Evolutionary conservation across 345 rosid species (phyloP).

Genomic region (Gynandropsis gynandra): DNA sequence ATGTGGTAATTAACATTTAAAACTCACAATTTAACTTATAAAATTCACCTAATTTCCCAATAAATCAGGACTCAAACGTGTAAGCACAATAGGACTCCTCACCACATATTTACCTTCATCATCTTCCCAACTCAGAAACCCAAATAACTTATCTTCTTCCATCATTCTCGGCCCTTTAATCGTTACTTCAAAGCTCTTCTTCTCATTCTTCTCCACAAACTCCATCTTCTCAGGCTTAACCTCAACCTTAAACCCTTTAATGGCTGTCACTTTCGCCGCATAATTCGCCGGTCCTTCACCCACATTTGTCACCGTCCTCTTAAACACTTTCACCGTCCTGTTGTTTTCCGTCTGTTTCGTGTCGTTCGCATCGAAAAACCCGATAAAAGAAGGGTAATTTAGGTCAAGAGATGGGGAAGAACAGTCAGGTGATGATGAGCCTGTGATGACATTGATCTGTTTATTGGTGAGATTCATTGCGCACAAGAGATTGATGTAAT

Average conservation of each 20-base stretch:
- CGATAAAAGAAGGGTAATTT: slow-evolving; percentile 48
- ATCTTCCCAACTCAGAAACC: slow-evolving; percentile 45
- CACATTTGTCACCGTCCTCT: slow-evolving; percentile 42
- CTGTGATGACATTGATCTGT: slow-evolving; percentile 44
- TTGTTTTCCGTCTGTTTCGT: slow-evolving; percentile 29
- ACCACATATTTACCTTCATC: slow-evolving; percentile 31
- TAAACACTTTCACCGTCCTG: slow-evolving; percentile 14
- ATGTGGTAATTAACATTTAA: too few species aligned
- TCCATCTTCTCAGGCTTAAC: slow-evolving; percentile 34
- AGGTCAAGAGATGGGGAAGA: slow-evolving; percentile 23
- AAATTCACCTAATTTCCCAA: background rate
- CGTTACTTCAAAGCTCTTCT: slow-evolving; percentile 34
- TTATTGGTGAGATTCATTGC: slow-evolving; percentile 36
- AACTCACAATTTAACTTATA: too few species aligned
- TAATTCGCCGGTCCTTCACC: slow-evolving; percentile 31
- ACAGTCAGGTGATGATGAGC: slow-evolving; percentile 26
- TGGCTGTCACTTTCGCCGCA: slow-evolving; percentile 21
- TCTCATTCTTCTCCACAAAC: slow-evolving; percentile 37
- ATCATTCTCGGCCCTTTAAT: slow-evolving; percentile 28
- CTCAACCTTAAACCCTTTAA: slow-evolving; percentile 28
- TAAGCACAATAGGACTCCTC: slow-evolving; percentile 42
- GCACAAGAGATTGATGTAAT: slow-evolving; percentile 35
- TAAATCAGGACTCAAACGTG: background rate
- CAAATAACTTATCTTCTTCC: slow-evolving; percentile 21
- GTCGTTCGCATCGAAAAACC: slow-evolving; percentile 29